These are phyloP conservation scores for Reticulascus tulasneorum DNA, from an alignment of 2,329 filamentous ascomycete genomes.

Conservation along the genomic window DNA sequence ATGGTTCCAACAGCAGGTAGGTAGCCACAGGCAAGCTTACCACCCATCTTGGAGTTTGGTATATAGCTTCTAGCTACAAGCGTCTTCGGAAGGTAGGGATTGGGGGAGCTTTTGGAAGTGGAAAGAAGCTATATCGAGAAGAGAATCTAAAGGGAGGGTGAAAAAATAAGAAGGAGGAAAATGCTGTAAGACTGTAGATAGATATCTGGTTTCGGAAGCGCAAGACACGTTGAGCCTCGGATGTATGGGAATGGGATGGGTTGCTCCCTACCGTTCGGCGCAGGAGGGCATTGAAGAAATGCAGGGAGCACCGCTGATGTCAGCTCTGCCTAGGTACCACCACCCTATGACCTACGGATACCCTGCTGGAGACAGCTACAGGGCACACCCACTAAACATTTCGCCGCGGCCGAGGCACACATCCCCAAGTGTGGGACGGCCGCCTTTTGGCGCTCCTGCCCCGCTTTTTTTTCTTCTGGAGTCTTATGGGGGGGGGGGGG, in stretches of 20 bases:
- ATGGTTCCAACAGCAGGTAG: slow-evolving; percentile 5
- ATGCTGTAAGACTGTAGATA: neutral
- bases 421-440: no score
- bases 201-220: slow-evolving; percentile 5
- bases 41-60: slow-evolving; percentile 29
- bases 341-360: neutral
- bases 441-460: no score
- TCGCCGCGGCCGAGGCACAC: slow-evolving; percentile 14
- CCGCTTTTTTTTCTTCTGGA: no score
- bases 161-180: neutral
- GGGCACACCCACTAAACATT: neutral
- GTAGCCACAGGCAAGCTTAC: slow-evolving; percentile 21
- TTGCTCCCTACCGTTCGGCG: no score
- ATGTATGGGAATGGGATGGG: slow-evolving; percentile 6
- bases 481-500: no score
- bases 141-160: neutral
- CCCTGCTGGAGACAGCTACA: slow-evolving; percentile 13
- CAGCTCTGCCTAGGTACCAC: slow-evolving; percentile 2
- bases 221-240: slow-evolving; percentile 11
- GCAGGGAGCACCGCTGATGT: slow-evolving; percentile 2
- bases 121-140: neutral
- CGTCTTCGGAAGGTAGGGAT: slow-evolving; percentile 1
- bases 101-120: neutral
- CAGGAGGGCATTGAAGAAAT: slow-evolving; percentile 2
- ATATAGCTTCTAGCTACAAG: slow-evolving; percentile 3